Percentiles rank a stretch among this genome's conserved stretches.
Conservation (phyloP, 225 moss, liverwort and hornwort genomes). For the Antitrichia curtipendula region DNA sequence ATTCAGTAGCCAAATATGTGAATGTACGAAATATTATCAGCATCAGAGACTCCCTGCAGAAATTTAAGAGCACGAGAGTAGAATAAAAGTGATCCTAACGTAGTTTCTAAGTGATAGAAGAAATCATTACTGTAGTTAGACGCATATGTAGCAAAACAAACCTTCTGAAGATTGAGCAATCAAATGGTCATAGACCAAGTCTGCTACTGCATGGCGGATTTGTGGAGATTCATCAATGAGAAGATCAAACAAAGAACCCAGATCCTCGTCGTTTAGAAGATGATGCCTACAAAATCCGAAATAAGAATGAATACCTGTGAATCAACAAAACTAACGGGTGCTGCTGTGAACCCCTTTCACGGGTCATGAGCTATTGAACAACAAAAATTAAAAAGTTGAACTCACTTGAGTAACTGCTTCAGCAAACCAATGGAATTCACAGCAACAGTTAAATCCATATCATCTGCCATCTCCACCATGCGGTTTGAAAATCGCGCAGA, state of each 20-base stretch:
- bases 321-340: background rate
- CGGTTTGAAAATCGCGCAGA: slow-evolving; percentile 89
- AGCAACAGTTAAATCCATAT: slow-evolving; percentile 86
- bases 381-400: background rate
- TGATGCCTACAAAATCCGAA: slow-evolving; percentile 57
- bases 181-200: slow-evolving; percentile 89
- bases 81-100: background rate
- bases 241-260: slow-evolving; percentile 80
- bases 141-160: slow-evolving; percentile 12
- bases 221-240: slow-evolving; percentile 92
- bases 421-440: slow-evolving; percentile 90
- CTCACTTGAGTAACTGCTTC: slow-evolving; percentile 82
- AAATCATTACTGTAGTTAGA: background rate
- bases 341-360: background rate
- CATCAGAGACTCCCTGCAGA: background rate
- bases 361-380: background rate
- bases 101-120: background rate
- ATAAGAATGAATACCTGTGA: background rate
- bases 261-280: slow-evolving; percentile 78
- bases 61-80: background rate
- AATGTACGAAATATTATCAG: background rate
- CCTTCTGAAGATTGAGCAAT: slow-evolving; percentile 84
- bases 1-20: background rate
- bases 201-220: slow-evolving; percentile 94
- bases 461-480: slow-evolving; percentile 99